phyloP scores from a whole-genome alignment of 2,329 filamentous ascomycete genomes.

The Zymoseptoria passerinii region DNA sequence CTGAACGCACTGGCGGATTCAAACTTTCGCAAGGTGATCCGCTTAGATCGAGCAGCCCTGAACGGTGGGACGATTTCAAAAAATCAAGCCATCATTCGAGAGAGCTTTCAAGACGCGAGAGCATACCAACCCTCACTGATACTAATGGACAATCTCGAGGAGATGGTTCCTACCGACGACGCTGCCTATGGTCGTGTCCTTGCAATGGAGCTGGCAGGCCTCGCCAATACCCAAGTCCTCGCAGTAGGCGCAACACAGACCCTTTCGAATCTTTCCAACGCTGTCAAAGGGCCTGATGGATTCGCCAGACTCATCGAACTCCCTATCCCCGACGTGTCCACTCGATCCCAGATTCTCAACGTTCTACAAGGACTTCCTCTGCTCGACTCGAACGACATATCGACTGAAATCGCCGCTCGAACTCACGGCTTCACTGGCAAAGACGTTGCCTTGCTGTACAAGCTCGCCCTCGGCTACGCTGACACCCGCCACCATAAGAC shows the following conservation, averaged over 20 bases:
- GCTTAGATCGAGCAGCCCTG: slow-evolving; percentile 43
- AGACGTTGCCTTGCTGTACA: slow-evolving; percentile 62
- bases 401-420: slow-evolving; percentile 57
- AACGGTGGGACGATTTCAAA: slow-evolving; percentile 34
- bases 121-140: slow-evolving; percentile 66
- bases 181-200: slow-evolving; percentile 36
- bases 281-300: slow-evolving; percentile 56
- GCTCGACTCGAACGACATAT: slow-evolving; percentile 40
- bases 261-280: slow-evolving; percentile 61
- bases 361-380: slow-evolving; percentile 47
- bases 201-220: slow-evolving; percentile 47
- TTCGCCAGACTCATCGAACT: slow-evolving; percentile 63
- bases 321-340: slow-evolving; percentile 63
- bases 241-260: slow-evolving; percentile 70
- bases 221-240: slow-evolving; percentile 52
- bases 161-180: slow-evolving; percentile 53
- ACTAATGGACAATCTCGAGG: slow-evolving; percentile 69
- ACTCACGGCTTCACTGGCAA: slow-evolving; percentile 82
- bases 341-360: slow-evolving; percentile 66
- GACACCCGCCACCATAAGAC: slow-evolving; percentile 28
- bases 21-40: slow-evolving; percentile 63
- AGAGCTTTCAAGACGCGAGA: slow-evolving; percentile 61
- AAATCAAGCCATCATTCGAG: slow-evolving; percentile 47
- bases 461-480: slow-evolving; percentile 41
- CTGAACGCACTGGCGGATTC: slow-evolving; percentile 55